Evolutionary conservation across 106 monocot genomes (phyloP).

Genomic region (Phalaenopsis equestris): DNA sequence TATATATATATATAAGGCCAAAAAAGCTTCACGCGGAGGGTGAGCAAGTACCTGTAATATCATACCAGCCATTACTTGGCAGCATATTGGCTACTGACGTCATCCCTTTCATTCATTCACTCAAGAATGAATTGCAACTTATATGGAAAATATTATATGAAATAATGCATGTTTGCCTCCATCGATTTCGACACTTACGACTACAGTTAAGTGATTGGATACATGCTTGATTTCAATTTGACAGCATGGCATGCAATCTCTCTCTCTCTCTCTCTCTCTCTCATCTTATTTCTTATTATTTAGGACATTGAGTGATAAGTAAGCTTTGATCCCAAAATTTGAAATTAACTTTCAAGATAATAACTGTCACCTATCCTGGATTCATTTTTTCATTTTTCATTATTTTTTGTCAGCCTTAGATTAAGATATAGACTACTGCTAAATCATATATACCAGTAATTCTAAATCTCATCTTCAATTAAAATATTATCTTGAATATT

Average conservation of each 20-base stretch:
- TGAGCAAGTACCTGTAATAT: neutral
- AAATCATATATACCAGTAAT: too few species aligned
- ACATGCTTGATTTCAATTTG: neutral
- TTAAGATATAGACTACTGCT: too few species aligned
- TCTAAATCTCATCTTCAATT: too few species aligned
- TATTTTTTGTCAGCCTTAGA: too few species aligned
- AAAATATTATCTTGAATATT: too few species aligned
- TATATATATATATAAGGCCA: neutral
- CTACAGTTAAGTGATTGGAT: slow-evolving; percentile 3
- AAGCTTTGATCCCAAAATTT: too few species aligned
- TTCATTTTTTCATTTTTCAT: too few species aligned
- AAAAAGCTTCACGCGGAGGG: neutral
- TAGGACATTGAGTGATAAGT: too few species aligned
- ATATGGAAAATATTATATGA: neutral
- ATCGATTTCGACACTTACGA: neutral
- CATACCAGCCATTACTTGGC: too few species aligned
- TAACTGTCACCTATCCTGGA: too few species aligned
- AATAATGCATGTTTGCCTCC: neutral
- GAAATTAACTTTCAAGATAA: too few species aligned
- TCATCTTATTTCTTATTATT: neutral
- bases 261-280: slow-evolving; percentile 10
- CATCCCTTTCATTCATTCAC: neutral
- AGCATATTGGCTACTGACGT: neutral
- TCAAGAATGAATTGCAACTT: neutral
- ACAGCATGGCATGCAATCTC: neutral